Evolutionary conservation across 192 early-diverging fungal species (phyloP), one percentile per base, ranked within the genome.

Genomic region (Coemansia sp.): DNA sequence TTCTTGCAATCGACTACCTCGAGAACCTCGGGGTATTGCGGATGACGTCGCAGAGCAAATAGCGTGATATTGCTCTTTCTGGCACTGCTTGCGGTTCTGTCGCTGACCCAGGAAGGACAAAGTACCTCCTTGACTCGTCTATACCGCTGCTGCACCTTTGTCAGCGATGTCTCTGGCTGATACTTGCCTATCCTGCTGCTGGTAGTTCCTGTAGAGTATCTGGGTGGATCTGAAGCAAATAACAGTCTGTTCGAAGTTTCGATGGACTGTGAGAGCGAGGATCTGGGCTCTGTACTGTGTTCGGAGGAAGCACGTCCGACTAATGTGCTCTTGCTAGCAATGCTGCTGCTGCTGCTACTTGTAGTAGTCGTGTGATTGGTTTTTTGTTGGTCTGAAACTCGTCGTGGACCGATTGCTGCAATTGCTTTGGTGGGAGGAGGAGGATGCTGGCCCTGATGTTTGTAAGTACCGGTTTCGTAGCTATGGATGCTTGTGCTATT

Each of bases 1-100:
- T 68, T 58, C 15, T 57, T 64, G 40, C 63, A 60, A 57, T 67
- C 61, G 10, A 70, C 11, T 17, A 70, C 63, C 19, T 79, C 71
- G 19, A 73, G 19, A 10, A 73, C 67, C 0, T 55, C 67, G 2
- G 60, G 17, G 38, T 58, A 73, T 19, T 31, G 59, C 29, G 61
- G 25, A 38, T 73, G 62, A 0, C 42, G 76, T 14, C 57, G 50
- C 47, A 79, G 31, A 0, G 44, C 53, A 52, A 79, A 79, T 22
- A 31, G 40, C 34, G 28, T 17, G 0, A 29, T 38, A 31, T 54
- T 7, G 30, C 14, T 7, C 1, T n/a, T 28, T 17, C 4, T 31
- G 14, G n/a, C n/a, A n/a, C 14, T 25, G 28, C 52, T 31, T n/a
- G 52, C 19, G 52, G 10, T 33, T 8, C 17, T 54, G n/a, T 31